Percentiles rank a stretch among this genome's conserved stretches.
These are phyloP conservation scores for Colletotrichum melonis DNA, from an alignment of 2,329 filamentous ascomycete genomes.

Conservation along the genomic window DNA sequence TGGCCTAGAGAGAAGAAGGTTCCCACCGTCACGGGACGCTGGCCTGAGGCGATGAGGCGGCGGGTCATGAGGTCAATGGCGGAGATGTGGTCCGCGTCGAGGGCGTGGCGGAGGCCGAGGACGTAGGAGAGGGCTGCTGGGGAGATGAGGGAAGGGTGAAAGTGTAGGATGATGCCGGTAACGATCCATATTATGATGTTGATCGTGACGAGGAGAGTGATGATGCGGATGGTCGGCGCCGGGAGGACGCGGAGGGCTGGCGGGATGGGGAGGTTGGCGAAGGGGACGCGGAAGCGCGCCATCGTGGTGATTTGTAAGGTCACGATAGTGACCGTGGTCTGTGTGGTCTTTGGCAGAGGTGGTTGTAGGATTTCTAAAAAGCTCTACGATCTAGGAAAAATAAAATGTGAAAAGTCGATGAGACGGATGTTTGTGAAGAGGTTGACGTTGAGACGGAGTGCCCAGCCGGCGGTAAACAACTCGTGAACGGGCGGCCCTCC, in stretches of 20 bases:
- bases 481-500: conserved; percentile 16
- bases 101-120: conserved; percentile 90
- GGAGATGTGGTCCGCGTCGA: conserved; percentile 90
- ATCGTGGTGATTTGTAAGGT: conserved; percentile 6
- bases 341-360: not conserved
- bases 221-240: conserved; percentile 56
- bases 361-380: not conserved
- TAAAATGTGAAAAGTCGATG: not conserved
- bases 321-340: not conserved
- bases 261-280: conserved; percentile 40
- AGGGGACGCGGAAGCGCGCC: conserved; percentile 34
- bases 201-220: conserved; percentile 58
- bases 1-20: conserved; percentile 96
- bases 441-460: not conserved
- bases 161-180: conserved; percentile 63
- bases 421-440: not conserved
- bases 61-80: conserved; percentile 97
- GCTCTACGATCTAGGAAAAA: too few species aligned
- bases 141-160: conserved; percentile 73
- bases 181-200: conserved; percentile 68
- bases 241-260: conserved; percentile 44
- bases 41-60: conserved; percentile 85
- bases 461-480: conserved; percentile 14
- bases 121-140: conserved; percentile 89
- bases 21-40: conserved; percentile 89